Conservation (phyloP, 306 rosid species). For the Hippophae rhamnoides region DNA sequence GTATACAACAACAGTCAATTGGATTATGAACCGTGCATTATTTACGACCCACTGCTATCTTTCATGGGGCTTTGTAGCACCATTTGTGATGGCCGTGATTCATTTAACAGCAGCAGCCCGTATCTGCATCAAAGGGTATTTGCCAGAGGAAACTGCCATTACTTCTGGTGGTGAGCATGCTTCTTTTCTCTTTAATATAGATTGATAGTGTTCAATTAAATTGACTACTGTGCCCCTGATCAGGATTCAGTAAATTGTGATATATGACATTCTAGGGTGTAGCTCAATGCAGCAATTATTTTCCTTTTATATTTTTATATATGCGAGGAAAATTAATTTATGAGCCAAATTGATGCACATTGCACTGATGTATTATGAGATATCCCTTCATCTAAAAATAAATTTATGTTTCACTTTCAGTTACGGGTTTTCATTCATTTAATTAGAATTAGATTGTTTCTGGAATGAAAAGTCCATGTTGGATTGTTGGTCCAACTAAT, state of each 20-base stretch:
- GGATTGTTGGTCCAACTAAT: no score
- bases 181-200: slow-evolving; percentile 30
- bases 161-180: slow-evolving; percentile 63
- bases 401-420: neutral
- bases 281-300: no score
- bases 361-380: no score
- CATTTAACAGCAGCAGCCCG: slow-evolving; percentile 66
- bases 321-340: neutral
- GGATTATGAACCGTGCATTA: slow-evolving; percentile 90
- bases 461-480: slow-evolving; percentile 6
- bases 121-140: slow-evolving; percentile 38
- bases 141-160: slow-evolving; percentile 45
- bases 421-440: neutral
- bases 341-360: neutral
- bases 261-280: no score
- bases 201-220: slow-evolving; percentile 27
- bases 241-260: slow-evolving; percentile 2
- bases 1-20: slow-evolving; percentile 66
- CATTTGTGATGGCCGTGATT: slow-evolving; percentile 56
- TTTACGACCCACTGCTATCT: slow-evolving; percentile 70
- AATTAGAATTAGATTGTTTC: neutral
- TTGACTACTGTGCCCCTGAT: slow-evolving; percentile 4
- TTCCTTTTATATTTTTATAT: neutral
- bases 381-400: neutral
- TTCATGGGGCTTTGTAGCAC: slow-evolving; percentile 94